Percentiles rank a stretch among this genome's conserved stretches.
These are phyloP conservation scores for Ilyonectria robusta DNA, from an alignment of 2,329 filamentous ascomycete species.

Conservation along the genomic window DNA sequence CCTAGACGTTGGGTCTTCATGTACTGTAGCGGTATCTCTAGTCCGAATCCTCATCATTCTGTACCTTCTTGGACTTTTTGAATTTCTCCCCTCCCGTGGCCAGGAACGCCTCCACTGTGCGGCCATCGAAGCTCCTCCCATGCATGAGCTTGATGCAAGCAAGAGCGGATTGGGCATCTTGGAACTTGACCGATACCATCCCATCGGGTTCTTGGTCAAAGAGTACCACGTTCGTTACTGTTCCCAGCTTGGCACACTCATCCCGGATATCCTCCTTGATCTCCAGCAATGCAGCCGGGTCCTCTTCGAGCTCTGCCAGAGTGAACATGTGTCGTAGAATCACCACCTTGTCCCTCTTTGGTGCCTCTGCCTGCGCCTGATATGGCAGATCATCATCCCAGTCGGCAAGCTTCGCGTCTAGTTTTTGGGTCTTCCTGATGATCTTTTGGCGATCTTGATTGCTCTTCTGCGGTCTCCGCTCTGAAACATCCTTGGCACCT, in stretches of 20 bases:
- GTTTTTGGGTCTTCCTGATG: constrained; percentile 90
- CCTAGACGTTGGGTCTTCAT: constrained; percentile 19
- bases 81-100: constrained; percentile 81
- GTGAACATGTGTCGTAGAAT: constrained; percentile 96
- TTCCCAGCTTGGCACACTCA: constrained; percentile 87
- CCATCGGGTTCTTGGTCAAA: constrained; percentile 91
- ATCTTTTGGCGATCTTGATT: constrained; percentile 88
- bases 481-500: constrained; percentile 44
- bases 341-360: constrained; percentile 82
- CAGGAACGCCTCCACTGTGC: constrained; percentile 79
- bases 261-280: constrained; percentile 96
- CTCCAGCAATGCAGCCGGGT: constrained; percentile 85
- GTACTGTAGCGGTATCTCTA: constrained; percentile 30
- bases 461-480: constrained; percentile 63
- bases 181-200: constrained; percentile 88
- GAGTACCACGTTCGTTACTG: constrained; percentile 91
- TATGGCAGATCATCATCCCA: constrained; percentile 92
- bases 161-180: constrained; percentile 76
- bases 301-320: constrained; percentile 85
- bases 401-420: constrained; percentile 92
- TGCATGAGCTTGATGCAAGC: constrained; percentile 83
- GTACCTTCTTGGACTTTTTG: constrained; percentile 74
- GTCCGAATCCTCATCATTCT: constrained; percentile 59
- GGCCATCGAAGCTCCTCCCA: constrained; percentile 83
- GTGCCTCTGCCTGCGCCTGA: constrained; percentile 57